Evolutionary conservation across 805 yeast genomes (phyloP).

Genomic region (Brettanomyces custersianus): DNA sequence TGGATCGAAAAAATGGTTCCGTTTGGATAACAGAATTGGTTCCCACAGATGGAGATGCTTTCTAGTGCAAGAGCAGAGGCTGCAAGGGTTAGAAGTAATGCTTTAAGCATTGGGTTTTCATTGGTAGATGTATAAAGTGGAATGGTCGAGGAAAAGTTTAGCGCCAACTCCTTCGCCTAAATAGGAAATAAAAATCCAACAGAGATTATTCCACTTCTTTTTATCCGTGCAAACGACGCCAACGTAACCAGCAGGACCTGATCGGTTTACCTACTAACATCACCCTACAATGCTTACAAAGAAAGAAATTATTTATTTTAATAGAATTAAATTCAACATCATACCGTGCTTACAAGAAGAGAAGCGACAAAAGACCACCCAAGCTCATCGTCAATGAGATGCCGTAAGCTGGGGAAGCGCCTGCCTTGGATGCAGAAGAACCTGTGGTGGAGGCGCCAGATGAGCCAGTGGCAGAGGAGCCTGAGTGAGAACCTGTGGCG

Average conservation of each 20-base stretch:
- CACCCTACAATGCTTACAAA: no score
- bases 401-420: slow-evolving; percentile 8
- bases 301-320: no score
- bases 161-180: no score
- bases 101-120: no score
- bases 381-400: slow-evolving; percentile 12
- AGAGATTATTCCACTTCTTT: no score
- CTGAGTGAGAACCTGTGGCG: slow-evolving; percentile 10
- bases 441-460: slow-evolving; percentile 8
- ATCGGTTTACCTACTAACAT: no score
- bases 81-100: slow-evolving; percentile 13
- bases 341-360: slow-evolving; percentile 14
- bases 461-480: slow-evolving; percentile 7
- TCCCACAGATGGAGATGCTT: slow-evolving; percentile 55
- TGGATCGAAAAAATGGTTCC: slow-evolving; percentile 80
- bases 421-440: slow-evolving; percentile 4
- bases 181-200: no score
- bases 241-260: no score
- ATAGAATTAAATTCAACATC: no score
- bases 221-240: no score
- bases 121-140: no score
- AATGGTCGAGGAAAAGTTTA: no score
- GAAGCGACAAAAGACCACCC: slow-evolving; percentile 14
- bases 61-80: slow-evolving; percentile 18
- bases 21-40: slow-evolving; percentile 66